Conservation (phyloP, 2,329 filamentous ascomycete genomes). For the Paecilomyces variotii region DNA sequence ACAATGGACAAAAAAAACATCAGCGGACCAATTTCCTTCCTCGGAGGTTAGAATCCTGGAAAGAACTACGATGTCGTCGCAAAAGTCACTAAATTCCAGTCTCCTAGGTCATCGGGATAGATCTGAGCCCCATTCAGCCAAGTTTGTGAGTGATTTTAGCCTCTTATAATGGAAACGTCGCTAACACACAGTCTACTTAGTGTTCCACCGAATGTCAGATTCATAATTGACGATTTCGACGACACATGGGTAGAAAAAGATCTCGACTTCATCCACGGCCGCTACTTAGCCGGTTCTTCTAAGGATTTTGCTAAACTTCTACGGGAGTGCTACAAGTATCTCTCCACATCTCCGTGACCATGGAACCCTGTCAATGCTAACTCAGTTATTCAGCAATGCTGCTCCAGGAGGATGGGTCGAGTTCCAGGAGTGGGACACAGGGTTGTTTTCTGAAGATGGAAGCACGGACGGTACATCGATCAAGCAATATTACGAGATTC, state of each 20-base stretch:
- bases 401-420: conserved; percentile 33
- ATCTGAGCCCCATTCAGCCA: conserved; percentile 21
- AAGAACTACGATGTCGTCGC: not conserved
- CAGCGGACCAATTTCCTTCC: conserved; percentile 18
- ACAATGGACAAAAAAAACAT: not conserved
- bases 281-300: conserved; percentile 49
- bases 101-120: conserved; percentile 17
- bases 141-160: conserved; percentile 5
- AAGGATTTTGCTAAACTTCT: conserved; percentile 48
- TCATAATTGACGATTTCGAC: conserved; percentile 52
- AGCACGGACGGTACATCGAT: not conserved
- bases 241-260: conserved; percentile 47
- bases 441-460: conserved; percentile 16
- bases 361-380: not conserved
- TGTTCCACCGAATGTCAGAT: conserved; percentile 49
- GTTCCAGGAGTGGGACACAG: conserved; percentile 24
- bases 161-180: not conserved
- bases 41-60: conserved; percentile 10
- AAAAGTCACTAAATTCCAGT: not conserved
- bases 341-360: not conserved
- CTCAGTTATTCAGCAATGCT: conserved; percentile 3
- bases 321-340: conserved; percentile 32
- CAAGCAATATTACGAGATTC: not conserved
- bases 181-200: conserved; percentile 1
- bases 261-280: conserved; percentile 54